Base-by-base conservation (phyloP, 208 protist genomes). In the Eutreptiella sp. region DNA sequence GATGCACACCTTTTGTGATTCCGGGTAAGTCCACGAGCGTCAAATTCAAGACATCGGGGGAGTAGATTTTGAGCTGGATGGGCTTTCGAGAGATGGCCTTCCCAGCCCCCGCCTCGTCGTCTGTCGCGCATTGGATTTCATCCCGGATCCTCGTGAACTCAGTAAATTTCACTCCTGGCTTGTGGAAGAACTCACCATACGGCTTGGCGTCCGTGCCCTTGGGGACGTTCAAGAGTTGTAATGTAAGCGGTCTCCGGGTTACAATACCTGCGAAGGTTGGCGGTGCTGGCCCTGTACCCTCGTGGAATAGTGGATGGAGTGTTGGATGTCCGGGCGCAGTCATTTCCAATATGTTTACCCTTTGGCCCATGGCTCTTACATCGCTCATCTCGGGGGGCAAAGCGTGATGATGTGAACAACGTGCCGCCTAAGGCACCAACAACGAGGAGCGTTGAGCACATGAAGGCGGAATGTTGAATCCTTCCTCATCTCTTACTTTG, bases 1-100 rank as follows among this genome's bases (percentile, higher is more conserved):
- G n/a, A n/a, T n/a, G n/a, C n/a, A n/a, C n/a, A n/a, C n/a, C n/a
- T 81, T 97, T 98, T 4, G 97, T 98, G 7, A 99, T 79, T 57
- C 98, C 98, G n/a, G 98, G 98, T 23, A 99, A 76, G 87, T 99
- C 98, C 4, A 99, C 94, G 4, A 99, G 81, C 19, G 97, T 99
- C 0, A 99, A 83, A 70, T 98, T 97, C 24, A 99, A 75, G 36
- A 99, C 94, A 28, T 83, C 29, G 26, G 57, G 74, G 2, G 88
- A 96, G 75, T 83, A 94, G 31, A 98, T 76, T 47, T 94, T 97
- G 1, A 99, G 83, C 70, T 90, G 90, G 69, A 99, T 99, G 53
- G 97, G 89, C 48, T 82, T 72, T 27, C 89, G 68, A 1, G 90
- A 96, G 27, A 99, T 95, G 34, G 83, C 81, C 59, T 95, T 94